Conservation (phyloP, 192 early-diverging fungal genomes). For the Chytriomyces sp. region DNA sequence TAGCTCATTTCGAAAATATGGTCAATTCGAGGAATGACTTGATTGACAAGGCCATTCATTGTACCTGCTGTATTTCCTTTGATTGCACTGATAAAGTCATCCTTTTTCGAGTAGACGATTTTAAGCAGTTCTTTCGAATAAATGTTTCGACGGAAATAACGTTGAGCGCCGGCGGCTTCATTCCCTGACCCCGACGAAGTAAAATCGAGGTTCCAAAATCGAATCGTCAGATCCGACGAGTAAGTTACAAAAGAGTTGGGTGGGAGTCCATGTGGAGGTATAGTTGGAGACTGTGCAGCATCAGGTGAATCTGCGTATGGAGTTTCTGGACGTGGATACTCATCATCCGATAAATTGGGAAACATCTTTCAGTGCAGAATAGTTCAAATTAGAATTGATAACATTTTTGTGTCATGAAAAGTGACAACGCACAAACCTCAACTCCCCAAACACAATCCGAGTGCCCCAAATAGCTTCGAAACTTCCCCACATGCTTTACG, state of each 20-base stretch:
- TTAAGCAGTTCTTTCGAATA: constrained; percentile 66
- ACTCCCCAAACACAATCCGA: constrained; percentile 83
- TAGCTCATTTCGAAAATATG: no score
- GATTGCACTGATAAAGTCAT: constrained; percentile 29
- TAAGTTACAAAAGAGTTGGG: constrained; percentile 73
- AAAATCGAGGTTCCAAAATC: constrained; percentile 78
- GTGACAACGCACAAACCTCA: constrained; percentile 58
- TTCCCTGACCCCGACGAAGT: not conserved
- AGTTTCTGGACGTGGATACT: not conserved
- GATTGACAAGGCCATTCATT: no score
- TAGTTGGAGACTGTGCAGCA: not conserved
- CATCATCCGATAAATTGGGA: constrained; percentile 15
- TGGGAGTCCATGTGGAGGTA: constrained; percentile 44
- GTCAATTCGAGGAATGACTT: no score
- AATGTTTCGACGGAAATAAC: constrained; percentile 58
- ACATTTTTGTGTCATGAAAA: constrained; percentile 19
- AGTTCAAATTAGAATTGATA: not conserved
- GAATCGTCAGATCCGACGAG: constrained; percentile 76
- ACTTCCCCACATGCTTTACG: constrained; percentile 57
- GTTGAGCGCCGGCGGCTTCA: constrained; percentile 15
- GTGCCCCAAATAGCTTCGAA: constrained; percentile 70
- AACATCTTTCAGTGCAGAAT: constrained; percentile 42
- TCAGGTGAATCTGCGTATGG: constrained; percentile 1
- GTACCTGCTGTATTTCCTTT: not conserved
- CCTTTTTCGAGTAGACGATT: constrained; percentile 62